Evolutionary conservation across 768 basidiomycete species (phyloP), one percentile per base, ranked within the genome.

Genomic region (Lentinula raphanica): DNA sequence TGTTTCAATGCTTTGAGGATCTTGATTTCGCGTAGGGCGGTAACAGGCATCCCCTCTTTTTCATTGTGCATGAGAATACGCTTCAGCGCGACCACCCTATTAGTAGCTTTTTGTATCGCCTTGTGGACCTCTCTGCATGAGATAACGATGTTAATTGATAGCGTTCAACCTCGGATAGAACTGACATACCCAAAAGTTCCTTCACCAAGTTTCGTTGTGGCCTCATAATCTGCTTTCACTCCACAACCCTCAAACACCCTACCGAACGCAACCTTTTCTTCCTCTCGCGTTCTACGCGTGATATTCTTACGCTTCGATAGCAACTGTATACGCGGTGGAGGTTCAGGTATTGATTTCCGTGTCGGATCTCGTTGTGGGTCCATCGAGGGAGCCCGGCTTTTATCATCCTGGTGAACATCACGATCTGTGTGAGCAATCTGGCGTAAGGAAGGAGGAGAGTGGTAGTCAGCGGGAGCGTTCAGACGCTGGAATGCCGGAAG

Each of bases 31-130:
- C 97, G 87, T 8, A 98, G 77, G 9, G 97, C 95, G 7, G 97
- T 98, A 21, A 98, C 92, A 1, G 96, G 94, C 80, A 98, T 93
- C 56, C 96, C 96, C 71, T 97, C 96, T 64, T 92, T 90, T 71
- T 95, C 92, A 67, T 95, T 94, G 69, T 97, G 95, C 85, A 97
- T 93, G 56, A 98, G 77, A 63, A 98, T 95, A 53, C 94, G 86
- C 71, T 98, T 98, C 49, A 98, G 74, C 6, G 96, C 96, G 11
- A 98, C 94, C 0, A 78, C 70, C 11, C 71, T 76, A 1, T 83
- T 81, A 0, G 84, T 85, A 3, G 74, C 64, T 13, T 78, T 80
- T 60, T 90, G 86, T 15, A 86, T 76, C 5, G 92, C 94, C 65
- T 94, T 94, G 69, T 95, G 93, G 2, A 97, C 94, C 70, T 95